These are phyloP conservation scores for Mediolabrus comicus DNA, from an alignment of 108 stramenopile genomes.

Conservation along the genomic window DNA sequence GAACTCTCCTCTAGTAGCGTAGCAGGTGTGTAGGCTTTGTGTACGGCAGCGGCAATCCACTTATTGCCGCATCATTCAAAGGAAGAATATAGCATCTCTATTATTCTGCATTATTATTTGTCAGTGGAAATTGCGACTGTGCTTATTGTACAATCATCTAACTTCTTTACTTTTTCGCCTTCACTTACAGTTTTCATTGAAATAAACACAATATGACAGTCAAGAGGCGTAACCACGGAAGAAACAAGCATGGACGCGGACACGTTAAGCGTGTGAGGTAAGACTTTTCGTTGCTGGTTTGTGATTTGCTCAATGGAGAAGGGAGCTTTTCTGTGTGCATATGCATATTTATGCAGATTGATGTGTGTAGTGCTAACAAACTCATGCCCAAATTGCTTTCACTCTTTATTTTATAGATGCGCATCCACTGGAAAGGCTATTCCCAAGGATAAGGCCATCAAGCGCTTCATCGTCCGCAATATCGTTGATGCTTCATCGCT, in stretches of 20 bases:
- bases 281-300: constrained; percentile 19
- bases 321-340: too few species aligned
- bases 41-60: too few species aligned
- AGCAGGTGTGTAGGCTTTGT: too few species aligned
- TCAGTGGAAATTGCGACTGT: too few species aligned
- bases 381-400: not conserved
- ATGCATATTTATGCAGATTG: not conserved
- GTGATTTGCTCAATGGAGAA: not conserved
- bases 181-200: not conserved
- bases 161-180: not conserved
- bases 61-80: too few species aligned
- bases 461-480: constrained; percentile 99
- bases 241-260: constrained; percentile 99
- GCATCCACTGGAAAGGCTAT: constrained; percentile 98
- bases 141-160: not conserved
- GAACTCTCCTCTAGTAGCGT: too few species aligned
- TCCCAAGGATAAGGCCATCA: constrained; percentile 99
- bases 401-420: constrained; percentile 56
- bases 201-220: constrained; percentile 88
- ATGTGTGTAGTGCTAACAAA: not conserved
- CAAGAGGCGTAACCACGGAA: constrained; percentile 98
- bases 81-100: too few species aligned
- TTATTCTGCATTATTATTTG: too few species aligned
- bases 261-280: constrained; percentile 97
- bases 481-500: constrained; percentile 98